Base-by-base conservation (phyloP, 768 basidiomycete species). In the Mycena pura region DNA sequence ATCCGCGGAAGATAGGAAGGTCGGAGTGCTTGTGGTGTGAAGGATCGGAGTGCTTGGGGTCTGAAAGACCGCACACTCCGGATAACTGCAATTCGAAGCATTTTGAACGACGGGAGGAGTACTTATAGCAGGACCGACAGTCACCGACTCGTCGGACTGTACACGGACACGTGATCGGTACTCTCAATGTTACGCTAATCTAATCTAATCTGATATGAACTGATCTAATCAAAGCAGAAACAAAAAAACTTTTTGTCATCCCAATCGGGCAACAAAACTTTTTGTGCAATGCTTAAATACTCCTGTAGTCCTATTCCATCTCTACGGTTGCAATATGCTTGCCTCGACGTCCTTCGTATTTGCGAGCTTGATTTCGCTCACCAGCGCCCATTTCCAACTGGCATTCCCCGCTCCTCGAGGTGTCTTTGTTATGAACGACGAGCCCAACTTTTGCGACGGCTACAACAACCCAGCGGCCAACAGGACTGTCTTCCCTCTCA, bases 331-430 rank as follows among this genome's bases (percentile, higher is more conserved):
- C 22, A 44, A 54, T 17, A 82, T 83, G 80, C 72, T 59, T 59
- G 63, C 77, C 66, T 22, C 76, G 27, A 60, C 74, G 57, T 45
- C 80, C 44, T 38, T 75, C 57, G 31, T 83, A 57, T 56, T 85
- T 25, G 69, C 74, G 34, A 67, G 72, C 32, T 71, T 84, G 22
- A 74, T 77, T 14, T 68, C 81, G 31, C 71, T 76, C 39, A 86
- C 78, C 28, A 78, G 76, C 46, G 92, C 91, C 8, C 93, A 96
- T 74, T 95, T 95, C 76, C 88, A 90, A 65, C 79, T 95, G 40
- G 83, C 88, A 68, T 94, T 85, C 72, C 94, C 93, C 17, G 65
- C 78, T 1, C 87, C 91, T 11, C 81, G 93, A 45, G 94, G 93
- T 2, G 70, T 66, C 0, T 95, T 95, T 71, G 80, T 80, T 53